phyloP scores from a whole-genome alignment of 2,329 filamentous ascomycete species.

The Westerdykella sp. region DNA sequence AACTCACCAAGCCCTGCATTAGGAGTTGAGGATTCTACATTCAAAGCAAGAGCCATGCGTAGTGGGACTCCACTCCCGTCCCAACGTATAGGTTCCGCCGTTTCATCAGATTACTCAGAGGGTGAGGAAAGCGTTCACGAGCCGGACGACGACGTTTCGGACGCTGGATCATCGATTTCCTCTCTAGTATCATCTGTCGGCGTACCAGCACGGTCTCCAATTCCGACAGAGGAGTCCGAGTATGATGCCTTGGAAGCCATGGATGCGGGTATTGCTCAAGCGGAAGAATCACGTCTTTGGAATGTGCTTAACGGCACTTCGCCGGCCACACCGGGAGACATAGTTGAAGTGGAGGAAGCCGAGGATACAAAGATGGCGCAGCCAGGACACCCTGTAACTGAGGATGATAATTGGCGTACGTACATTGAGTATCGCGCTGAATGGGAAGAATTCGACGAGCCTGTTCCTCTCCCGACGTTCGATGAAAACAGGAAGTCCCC shows the following conservation, averaged over 20 bases:
- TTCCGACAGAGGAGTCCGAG: not conserved
- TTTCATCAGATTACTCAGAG: conserved; percentile 7
- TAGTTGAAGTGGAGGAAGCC: conserved; percentile 5
- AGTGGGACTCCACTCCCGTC: conserved; percentile 25
- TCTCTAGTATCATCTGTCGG: not conserved
- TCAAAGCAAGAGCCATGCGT: conserved; percentile 17
- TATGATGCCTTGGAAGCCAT: conserved; percentile 34
- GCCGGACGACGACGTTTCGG: not conserved
- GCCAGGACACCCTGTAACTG: no score
- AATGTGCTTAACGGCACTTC: conserved; percentile 34
- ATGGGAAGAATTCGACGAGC: conserved; percentile 42
- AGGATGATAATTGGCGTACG: conserved; percentile 44
- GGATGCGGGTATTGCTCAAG: conserved; percentile 41
- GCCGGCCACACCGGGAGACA: conserved; percentile 13
- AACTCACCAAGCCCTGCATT: conserved; percentile 7
- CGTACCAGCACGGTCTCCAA: not conserved
- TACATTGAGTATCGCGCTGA: conserved; percentile 42
- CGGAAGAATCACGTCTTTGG: conserved; percentile 45
- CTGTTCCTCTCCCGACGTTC: conserved; percentile 15
- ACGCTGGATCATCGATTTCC: conserved; percentile 1
- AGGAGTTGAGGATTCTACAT: conserved; percentile 11
- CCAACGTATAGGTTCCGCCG: conserved; percentile 7
- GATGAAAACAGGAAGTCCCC: conserved; percentile 13
- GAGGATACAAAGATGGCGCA: conserved; percentile 30
- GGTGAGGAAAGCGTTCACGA: not conserved